Evolutionary conservation across 1,284 basidiomycete genomes (phyloP).

Genomic region (Hemileia vastatrix): DNA sequence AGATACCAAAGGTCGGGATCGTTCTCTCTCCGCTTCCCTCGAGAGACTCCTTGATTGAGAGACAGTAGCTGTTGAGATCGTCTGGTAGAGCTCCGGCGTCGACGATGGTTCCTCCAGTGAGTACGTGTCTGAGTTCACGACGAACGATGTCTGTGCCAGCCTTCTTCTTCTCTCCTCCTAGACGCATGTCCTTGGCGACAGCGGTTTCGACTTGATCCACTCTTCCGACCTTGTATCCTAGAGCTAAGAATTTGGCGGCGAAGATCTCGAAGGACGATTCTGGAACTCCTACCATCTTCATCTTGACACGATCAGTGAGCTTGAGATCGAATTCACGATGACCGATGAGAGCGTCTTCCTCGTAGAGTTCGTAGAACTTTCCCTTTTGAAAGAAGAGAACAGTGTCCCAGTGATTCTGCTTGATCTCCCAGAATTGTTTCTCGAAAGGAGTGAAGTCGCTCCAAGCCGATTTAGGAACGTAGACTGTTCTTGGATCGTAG

Average conservation of each 20-base stretch:
- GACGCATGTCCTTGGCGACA: slow-evolving; percentile 42
- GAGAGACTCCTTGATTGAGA: slow-evolving; percentile 44
- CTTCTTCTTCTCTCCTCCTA: slow-evolving; percentile 48
- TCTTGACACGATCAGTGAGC: slow-evolving; percentile 78
- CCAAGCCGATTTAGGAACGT: slow-evolving; percentile 71
- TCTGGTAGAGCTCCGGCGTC: slow-evolving; percentile 38
- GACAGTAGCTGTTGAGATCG: slow-evolving; percentile 42
- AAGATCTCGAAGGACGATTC: slow-evolving; percentile 42
- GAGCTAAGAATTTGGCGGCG: slow-evolving; percentile 42
- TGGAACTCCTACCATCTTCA: slow-evolving; percentile 43
- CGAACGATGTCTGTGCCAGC: slow-evolving; percentile 48
- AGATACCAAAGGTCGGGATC: slow-evolving; percentile 64
- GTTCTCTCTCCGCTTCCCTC: slow-evolving; percentile 29
- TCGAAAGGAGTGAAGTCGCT: slow-evolving; percentile 86
- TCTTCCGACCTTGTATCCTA: slow-evolving; percentile 44
- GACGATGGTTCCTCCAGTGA: slow-evolving; percentile 42
- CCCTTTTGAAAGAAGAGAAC: slow-evolving; percentile 96
- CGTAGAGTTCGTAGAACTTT: slow-evolving; percentile 56
- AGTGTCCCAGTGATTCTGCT: slow-evolving; percentile 73
- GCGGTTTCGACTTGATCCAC: slow-evolving; percentile 44
- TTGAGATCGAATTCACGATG: slow-evolving; percentile 89
- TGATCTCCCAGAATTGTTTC: slow-evolving; percentile 96
- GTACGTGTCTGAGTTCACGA: slow-evolving; percentile 40
- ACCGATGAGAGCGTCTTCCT: slow-evolving; percentile 82
- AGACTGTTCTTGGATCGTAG: slow-evolving; percentile 87